These are phyloP conservation scores for Quercus tomentella DNA, from an alignment of 331 rosid genomes.

Conservation along the genomic window DNA sequence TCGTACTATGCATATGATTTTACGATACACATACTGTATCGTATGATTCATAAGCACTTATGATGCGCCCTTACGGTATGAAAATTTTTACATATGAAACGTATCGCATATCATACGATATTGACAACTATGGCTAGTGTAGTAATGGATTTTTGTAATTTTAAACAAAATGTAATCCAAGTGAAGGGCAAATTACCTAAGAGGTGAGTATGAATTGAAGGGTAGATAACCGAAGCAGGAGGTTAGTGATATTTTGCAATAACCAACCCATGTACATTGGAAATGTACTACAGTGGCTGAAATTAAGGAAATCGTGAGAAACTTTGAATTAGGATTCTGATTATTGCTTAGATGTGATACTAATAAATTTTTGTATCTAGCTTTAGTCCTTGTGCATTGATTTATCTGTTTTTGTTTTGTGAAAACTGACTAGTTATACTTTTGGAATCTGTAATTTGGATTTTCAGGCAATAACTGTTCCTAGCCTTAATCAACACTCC, in stretches of 20 bases:
- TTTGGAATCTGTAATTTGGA: constrained; percentile 7
- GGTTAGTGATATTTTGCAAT: neutral
- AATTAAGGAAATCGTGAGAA: neutral
- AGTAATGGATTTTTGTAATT: no score
- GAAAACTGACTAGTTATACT: constrained; percentile 5
- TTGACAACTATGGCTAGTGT: no score
- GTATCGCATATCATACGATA: fast-evolving
- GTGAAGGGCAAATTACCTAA: no score
- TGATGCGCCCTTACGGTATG: no score
- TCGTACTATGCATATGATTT: no score
- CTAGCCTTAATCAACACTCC: constrained; percentile 41
- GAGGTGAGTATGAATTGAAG: neutral
- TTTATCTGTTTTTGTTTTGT: neutral
- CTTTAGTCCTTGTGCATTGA: neutral
- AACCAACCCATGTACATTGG: neutral
- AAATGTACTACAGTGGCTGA: no score
- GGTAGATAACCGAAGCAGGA: neutral
- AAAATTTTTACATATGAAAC: no score
- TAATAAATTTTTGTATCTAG: neutral
- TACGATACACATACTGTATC: no score
- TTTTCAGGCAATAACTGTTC: constrained; percentile 45
- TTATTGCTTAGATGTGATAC: neutral
- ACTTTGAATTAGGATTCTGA: neutral
- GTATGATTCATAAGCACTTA: no score
- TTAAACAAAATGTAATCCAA: no score